phyloP scores from a whole-genome alignment of 148 eudicot genomes.

The Spergularia marina region DNA sequence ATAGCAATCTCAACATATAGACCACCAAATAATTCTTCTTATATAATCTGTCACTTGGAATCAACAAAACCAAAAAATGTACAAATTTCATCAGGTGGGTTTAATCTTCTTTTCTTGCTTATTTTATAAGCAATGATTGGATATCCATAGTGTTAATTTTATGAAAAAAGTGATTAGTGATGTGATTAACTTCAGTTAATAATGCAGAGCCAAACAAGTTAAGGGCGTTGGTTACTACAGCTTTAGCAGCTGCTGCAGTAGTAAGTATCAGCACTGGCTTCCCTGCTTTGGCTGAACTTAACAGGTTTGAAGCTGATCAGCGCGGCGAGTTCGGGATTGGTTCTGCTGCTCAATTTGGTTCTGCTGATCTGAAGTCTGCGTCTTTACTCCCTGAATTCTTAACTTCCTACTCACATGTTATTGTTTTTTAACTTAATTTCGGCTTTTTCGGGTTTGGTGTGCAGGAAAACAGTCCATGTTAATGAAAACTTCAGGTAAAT shows the following conservation, averaged over 20 bases:
- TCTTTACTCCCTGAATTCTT: neutral
- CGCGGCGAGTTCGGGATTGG: slow-evolving; percentile 97
- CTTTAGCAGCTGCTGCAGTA: slow-evolving; percentile 66
- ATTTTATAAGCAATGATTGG: too few species aligned
- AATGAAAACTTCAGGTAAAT: slow-evolving; percentile 91
- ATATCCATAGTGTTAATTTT: neutral
- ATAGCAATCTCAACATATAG: slow-evolving; percentile 24
- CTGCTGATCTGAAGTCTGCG: slow-evolving; percentile 80
- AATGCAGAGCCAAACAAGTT: slow-evolving; percentile 48
- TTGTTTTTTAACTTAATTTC: neutral
- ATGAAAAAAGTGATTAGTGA: neutral
- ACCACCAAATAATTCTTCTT: slow-evolving; percentile 14
- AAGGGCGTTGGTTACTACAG: slow-evolving; percentile 51
- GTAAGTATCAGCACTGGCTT: slow-evolving; percentile 46
- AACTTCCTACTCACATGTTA: neutral
- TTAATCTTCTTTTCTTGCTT: neutral
- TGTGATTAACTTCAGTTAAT: neutral
- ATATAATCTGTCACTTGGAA: slow-evolving; percentile 35
- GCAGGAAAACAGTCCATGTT: slow-evolving; percentile 83
- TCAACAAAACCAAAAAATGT: slow-evolving; percentile 20
- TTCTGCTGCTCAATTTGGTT: slow-evolving; percentile 96
- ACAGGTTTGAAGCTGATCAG: slow-evolving; percentile 81
- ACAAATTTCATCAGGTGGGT: slow-evolving; percentile 23
- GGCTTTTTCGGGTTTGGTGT: neutral
- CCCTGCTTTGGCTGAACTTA: slow-evolving; percentile 79